phyloP scores from a whole-genome alignment of 2,329 filamentous ascomycete species.

The Cladorrhinum sp. region DNA sequence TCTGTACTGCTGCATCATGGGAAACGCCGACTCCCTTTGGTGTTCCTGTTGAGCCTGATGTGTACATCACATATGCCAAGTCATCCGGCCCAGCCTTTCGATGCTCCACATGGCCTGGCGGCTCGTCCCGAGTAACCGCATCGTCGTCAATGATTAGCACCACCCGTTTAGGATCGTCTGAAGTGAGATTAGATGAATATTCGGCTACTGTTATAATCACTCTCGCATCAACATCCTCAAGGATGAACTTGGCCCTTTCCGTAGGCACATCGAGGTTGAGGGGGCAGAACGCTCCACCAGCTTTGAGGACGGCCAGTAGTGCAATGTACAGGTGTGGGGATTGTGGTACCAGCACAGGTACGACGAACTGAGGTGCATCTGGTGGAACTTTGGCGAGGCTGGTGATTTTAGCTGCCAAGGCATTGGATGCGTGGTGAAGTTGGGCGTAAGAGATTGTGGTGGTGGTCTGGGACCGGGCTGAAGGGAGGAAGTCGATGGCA shows the following conservation, averaged over 20 bases:
- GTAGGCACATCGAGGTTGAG: conserved; percentile 73
- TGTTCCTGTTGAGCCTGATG: conserved; percentile 82
- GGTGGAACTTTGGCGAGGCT: conserved; percentile 14
- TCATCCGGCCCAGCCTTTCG: conserved; percentile 34
- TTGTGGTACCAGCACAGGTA: conserved; percentile 78
- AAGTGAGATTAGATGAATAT: conserved; percentile 41
- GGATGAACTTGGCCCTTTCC: conserved; percentile 76
- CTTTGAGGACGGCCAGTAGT: conserved; percentile 73
- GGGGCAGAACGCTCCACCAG: conserved; percentile 82
- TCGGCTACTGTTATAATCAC: conserved; percentile 63
- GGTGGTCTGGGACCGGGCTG: conserved; percentile 44
- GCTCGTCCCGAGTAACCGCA: background rate
- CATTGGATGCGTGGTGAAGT: conserved; percentile 57
- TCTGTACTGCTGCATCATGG: conserved; percentile 76
- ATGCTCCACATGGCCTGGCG: background rate
- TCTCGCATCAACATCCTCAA: conserved; percentile 69
- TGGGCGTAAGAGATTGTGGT: conserved; percentile 55
- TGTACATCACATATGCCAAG: conserved; percentile 89
- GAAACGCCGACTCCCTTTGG: conserved; percentile 86
- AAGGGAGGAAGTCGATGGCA: conserved; percentile 63
- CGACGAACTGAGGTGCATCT: conserved; percentile 44
- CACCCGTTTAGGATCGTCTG: conserved; percentile 23
- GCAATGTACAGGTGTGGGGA: conserved; percentile 74
- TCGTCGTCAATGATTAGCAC: conserved; percentile 38
- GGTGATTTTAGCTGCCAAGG: conserved; percentile 52